Base-by-base conservation (phyloP, 73 alveolate species). In the Paramecium sonneborni region DNA sequence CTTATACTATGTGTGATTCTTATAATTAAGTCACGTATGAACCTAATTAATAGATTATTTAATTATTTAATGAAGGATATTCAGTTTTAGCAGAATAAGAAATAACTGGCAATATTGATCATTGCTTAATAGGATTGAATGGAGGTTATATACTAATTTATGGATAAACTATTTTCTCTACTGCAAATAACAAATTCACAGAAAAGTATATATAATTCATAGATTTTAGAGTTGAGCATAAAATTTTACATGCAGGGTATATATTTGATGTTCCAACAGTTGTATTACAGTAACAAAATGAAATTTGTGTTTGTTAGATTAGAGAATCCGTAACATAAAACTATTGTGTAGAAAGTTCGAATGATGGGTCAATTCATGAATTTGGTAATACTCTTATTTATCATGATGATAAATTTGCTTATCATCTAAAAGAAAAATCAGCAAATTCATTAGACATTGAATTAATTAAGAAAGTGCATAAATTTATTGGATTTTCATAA, bases 51-150 rank as follows among this genome's bases (percentile, higher is more conserved):
- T 21, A 72, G 44, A 72, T 72, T 9, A 10, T 72, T 6, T 18
- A 72, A 72, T 35, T 72, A 72, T 72, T 32, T 72, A 72, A 72
- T 72, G 86, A 72, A 28, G 86, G 57, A 34, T 72, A 72, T 37
- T 35, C 86, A 72, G 57, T 37, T 9, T 72, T 72, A 15, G 14
- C 57, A 34, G 55, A 72, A 34, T 15, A 38, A 18, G 57, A 72
- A 72, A 34, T 72, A 11, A 4, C 12, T 5, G 57, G 24, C 35
- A 12, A 35, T 3, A 72, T 72, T 6, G 57, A 72, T 18, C 57
- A 72, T 37, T 72, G 86, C 11, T 72, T 72, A 18, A 72, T 35
- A 35, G 86, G 86, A 72, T 35, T 72, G 23, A 32, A 72, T 72
- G 55, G 57, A 34, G 86, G 35, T 6, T 34, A 14, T 34, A 35